Evolutionary conservation across 176 grass and related monocot genomes (phyloP), one percentile per base, ranked within the genome.

Genomic region (Aegilops longissima): DNA sequence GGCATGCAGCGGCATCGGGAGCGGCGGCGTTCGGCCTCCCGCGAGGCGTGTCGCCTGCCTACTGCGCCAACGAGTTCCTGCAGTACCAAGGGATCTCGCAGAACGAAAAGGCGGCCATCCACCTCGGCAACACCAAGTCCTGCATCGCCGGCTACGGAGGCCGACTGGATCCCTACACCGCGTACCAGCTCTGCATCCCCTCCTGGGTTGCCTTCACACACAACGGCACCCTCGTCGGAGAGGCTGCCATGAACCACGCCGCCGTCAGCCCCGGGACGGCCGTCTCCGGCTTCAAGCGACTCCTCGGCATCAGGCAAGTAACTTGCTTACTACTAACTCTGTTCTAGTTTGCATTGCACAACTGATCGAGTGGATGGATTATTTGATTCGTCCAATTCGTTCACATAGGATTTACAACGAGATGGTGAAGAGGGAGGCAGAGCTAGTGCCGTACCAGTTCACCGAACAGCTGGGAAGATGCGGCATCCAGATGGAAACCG

Each of bases 51-150:
- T 38, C 34, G 34, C 16, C 34, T 11, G 34, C 8, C 0, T 0
- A 70, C 34, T 70, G 67, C 33, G 67, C 67, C 34, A 21, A 38
- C 34, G 7, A n/a, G 31, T 20, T 38, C 3, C 67, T 21, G 67
- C 67, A 70, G 3, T 39, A 70, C 67, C 49, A 51, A 4, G 49
- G 13, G 13, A 8, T 47, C 71, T 23, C 39, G 71, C 71, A 49
- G 14, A 23, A 49, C 71, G 39, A 47, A 51, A 51, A 16, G 49
- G 5, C 71, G 40, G 72, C 72, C 72, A 17, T 75, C 72, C 12
- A 75, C 70, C 12, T 75, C 72, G 72, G 72, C 23, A 75, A 49
- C 72, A 45, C 72, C 72, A 75, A 75, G 72, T 47, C 72, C 40
- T 75, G 72, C 42, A 29, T 75, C 72, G 72, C 40, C 4, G 72